Evolutionary conservation across 1,284 basidiomycete genomes (phyloP).

Genomic region (Leucoagaricus sp.): DNA sequence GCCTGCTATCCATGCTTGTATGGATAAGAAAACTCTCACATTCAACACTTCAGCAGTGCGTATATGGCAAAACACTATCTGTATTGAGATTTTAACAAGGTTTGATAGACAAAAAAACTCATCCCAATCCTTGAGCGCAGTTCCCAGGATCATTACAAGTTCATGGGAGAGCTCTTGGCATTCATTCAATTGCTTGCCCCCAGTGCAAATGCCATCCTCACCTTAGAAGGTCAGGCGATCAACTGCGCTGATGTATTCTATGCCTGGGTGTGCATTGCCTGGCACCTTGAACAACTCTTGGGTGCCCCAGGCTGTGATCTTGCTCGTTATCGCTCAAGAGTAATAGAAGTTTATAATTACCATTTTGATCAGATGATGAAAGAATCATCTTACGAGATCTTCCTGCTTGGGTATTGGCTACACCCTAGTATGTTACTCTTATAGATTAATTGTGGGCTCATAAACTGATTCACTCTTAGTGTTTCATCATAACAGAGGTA

Average conservation of each 20-base stretch:
- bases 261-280: constrained; percentile 28
- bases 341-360: constrained; percentile 22
- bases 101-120: no score
- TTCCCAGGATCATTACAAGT: no score
- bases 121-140: no score
- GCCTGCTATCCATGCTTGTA: no score
- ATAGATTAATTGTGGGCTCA: background rate
- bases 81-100: no score
- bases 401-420: constrained; percentile 27
- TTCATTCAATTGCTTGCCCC: constrained; percentile 22
- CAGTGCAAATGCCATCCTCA: constrained; percentile 23
- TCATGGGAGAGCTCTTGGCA: no score
- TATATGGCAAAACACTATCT: no score
- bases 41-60: no score
- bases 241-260: constrained; percentile 29
- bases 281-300: constrained; percentile 22
- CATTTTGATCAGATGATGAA: constrained; percentile 30
- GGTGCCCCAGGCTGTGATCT: constrained; percentile 14
- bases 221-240: constrained; percentile 27
- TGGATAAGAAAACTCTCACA: no score
- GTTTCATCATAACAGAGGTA: background rate
- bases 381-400: constrained; percentile 26
- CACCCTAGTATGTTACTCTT: constrained; percentile 21
- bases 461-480: background rate
- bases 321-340: background rate